A percentile compares a stretch with the other conserved stretches of the same genome.
phyloP scores from a whole-genome alignment of 139 green algal genomes.

The Closterium sp. region DNA sequence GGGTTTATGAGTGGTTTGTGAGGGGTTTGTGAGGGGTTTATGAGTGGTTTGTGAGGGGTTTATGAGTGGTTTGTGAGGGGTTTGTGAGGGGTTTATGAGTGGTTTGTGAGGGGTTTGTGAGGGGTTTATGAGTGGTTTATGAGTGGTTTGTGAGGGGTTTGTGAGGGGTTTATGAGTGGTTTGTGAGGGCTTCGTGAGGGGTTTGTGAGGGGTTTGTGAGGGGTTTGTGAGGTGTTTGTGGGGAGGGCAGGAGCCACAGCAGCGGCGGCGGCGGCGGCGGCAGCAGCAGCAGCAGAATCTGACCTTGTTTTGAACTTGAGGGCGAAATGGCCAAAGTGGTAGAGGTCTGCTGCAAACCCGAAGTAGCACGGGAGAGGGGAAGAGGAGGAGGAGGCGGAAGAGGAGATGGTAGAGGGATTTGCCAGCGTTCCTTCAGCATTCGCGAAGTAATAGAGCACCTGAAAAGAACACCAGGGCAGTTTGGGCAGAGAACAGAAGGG shows the following conservation, averaged over 20 bases:
- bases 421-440: conserved; percentile 15
- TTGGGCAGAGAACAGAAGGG: background rate
- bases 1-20: too few species aligned
- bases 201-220: too few species aligned
- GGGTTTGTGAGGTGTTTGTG: too few species aligned
- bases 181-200: too few species aligned
- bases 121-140: too few species aligned
- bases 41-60: too few species aligned
- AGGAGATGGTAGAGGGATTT: background rate
- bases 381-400: background rate
- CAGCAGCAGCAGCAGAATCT: background rate
- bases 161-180: too few species aligned
- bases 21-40: too few species aligned
- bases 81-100: too few species aligned
- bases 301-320: conserved; percentile 43
- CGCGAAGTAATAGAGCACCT: conserved; percentile 37
- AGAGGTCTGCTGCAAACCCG: conserved; percentile 29
- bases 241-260: background rate
- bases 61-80: too few species aligned
- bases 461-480: background rate
- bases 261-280: background rate
- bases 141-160: too few species aligned
- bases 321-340: conserved; percentile 37
- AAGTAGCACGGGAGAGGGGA: conserved; percentile 32
- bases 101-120: too few species aligned